A percentile compares a stretch with the other conserved stretches of the same genome.
Evolutionary conservation across 331 rosid genomes (phyloP).

Genomic region (Rosa hybrid): DNA sequence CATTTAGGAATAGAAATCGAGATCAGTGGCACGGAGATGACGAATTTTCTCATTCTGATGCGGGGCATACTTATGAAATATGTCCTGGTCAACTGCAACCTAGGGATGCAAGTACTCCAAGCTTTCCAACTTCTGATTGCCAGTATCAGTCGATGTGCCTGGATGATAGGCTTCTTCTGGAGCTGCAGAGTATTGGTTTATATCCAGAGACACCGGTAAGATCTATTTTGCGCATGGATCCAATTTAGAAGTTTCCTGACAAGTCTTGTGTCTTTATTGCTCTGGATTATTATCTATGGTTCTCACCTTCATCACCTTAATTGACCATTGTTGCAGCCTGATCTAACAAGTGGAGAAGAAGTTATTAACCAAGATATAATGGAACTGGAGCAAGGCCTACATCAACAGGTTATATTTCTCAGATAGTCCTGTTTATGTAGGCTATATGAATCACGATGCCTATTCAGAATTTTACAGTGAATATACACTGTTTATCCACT

Average conservation of each 20-base stretch:
- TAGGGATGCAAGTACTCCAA: slow-evolving; percentile 39
- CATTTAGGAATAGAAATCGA: slow-evolving; percentile 53
- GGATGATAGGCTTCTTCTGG: slow-evolving; percentile 78
- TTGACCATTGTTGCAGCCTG: slow-evolving; percentile 61
- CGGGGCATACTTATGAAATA: slow-evolving; percentile 58
- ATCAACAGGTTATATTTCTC: slow-evolving; percentile 60
- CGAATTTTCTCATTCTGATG: slow-evolving; percentile 62
- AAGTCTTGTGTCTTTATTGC: slow-evolving; percentile 21
- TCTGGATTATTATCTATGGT: not conserved
- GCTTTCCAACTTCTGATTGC: slow-evolving; percentile 56
- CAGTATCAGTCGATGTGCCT: slow-evolving; percentile 78
- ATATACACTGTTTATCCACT: slow-evolving; percentile 1
- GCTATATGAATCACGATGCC: slow-evolving; percentile 4
- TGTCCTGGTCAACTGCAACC: slow-evolving; percentile 68
- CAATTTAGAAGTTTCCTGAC: slow-evolving; percentile 20
- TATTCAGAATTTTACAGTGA: not conserved
- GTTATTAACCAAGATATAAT: slow-evolving; percentile 61
- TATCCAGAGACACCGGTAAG: slow-evolving; percentile 82
- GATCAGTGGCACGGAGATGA: slow-evolving; percentile 78
- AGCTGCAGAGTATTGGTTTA: slow-evolving; percentile 84
- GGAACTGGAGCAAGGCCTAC: slow-evolving; percentile 64
- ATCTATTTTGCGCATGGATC: slow-evolving; percentile 23
- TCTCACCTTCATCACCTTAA: slow-evolving; percentile 15
- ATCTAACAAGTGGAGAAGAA: slow-evolving; percentile 79
- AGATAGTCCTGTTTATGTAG: not conserved